Evolutionary conservation across 2,329 filamentous ascomycete genomes (phyloP), one percentile per base, ranked within the genome.

Genomic region (Thelonectria blattea): DNA sequence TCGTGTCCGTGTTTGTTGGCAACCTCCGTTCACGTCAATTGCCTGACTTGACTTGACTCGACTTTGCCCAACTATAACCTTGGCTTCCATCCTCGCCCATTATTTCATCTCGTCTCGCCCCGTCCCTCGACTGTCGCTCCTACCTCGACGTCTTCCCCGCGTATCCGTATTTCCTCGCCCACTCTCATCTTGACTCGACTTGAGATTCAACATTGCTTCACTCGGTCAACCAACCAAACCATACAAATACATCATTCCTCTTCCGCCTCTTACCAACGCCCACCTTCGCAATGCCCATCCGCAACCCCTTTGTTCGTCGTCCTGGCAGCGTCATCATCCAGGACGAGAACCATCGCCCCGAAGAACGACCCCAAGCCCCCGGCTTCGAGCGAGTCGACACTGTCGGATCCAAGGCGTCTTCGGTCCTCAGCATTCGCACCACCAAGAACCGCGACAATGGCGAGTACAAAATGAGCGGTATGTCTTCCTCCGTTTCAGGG

Each of bases 381-480:
- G 81, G 82, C 9, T 89, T 88, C 67, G 86, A 88, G 73, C 82
- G 83, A 60, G 85, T 87, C 62, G 85, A 88, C 68, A 88, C 84
- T 1, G 79, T 86, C 54, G 86, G 86, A 15, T 87, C 86, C 66
- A 86, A 85, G 74, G 80, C 84, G 14, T 86, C 87, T 18, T 86
- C 86, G 37, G 80, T 83, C 46, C 77, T 90, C 72, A 89, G 85
- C 71, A 83, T 89, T 56, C 83, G 83, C 66, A 87, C 84, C 72
- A 81, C 80, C 69, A 83, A 78, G 70, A 85, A 86, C 73, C 80
- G 81, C 55, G 88, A 91, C 67, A 88, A 83, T 37, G 87, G 86
- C 65, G 90, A 92, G 74, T 92, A 92, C 79, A 91, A 92, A 78
- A 85, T 93, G 85, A 91, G 89, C 77, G 90, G 90, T 92, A 85